These are phyloP conservation scores for Ogataea parapolymorpha DNA, from an alignment of 805 yeast genomes.

Conservation along the genomic window DNA sequence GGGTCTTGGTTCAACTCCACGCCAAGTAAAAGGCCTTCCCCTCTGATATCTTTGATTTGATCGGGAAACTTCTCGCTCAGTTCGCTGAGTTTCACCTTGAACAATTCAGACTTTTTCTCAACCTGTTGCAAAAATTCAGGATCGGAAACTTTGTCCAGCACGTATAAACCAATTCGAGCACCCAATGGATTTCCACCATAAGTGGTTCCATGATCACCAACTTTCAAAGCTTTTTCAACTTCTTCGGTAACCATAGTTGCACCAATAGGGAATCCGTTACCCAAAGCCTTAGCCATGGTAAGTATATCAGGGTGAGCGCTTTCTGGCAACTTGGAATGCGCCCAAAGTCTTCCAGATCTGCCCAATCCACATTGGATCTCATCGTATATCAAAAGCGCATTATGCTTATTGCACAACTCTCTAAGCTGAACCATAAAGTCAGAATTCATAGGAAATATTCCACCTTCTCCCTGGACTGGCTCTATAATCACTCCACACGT, in stretches of 20 bases:
- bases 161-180: conserved; percentile 74
- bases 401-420: conserved; percentile 60
- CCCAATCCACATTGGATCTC: conserved; percentile 98
- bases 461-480: conserved; percentile 99
- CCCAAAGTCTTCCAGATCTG: conserved; percentile 91
- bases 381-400: conserved; percentile 81
- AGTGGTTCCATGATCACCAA: conserved; percentile 98
- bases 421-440: conserved; percentile 68
- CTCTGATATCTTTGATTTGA: conserved; percentile 68
- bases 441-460: conserved; percentile 64
- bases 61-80: conserved; percentile 57
- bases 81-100: conserved; percentile 47
- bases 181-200: conserved; percentile 97
- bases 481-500: conserved; percentile 93
- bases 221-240: conserved; percentile 67
- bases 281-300: conserved; percentile 93
- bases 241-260: conserved; percentile 85
- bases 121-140: conserved; percentile 60
- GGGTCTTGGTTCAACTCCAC: conserved; percentile 71
- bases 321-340: conserved; percentile 69
- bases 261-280: conserved; percentile 95
- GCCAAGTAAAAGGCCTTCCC: conserved; percentile 86
- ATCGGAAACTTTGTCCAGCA: conserved; percentile 63
- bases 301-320: conserved; percentile 93
- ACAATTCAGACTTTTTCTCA: conserved; percentile 52